Conservation (phyloP, 2,329 filamentous ascomycete species). For the Chrysosporium keratinophilum region DNA sequence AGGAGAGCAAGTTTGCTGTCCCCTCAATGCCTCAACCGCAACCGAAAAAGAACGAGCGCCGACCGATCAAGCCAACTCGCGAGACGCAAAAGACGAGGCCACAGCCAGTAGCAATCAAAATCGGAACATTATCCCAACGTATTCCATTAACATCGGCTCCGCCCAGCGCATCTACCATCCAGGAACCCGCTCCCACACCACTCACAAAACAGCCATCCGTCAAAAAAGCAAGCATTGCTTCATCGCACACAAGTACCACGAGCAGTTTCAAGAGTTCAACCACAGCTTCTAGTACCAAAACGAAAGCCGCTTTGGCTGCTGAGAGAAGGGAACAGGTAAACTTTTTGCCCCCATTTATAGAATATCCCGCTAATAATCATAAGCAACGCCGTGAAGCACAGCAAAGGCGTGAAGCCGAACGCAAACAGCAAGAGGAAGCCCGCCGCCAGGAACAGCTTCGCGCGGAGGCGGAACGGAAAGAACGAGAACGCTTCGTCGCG, state of each 20-base stretch:
- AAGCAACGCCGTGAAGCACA: conserved; percentile 68
- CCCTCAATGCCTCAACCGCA: conserved; percentile 21
- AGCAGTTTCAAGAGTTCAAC: conserved; percentile 55
- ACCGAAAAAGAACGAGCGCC: conserved; percentile 30
- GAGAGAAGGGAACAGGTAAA: conserved; percentile 65
- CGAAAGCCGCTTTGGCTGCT: conserved; percentile 62
- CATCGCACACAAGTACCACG: conserved; percentile 46
- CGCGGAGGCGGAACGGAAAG: conserved; percentile 43
- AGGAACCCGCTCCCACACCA: conserved; percentile 40
- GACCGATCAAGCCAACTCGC: conserved; percentile 36
- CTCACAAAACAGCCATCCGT: conserved; percentile 29
- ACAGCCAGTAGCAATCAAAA: conserved; percentile 40
- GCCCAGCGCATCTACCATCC: conserved; percentile 38
- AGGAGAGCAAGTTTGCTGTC: conserved; percentile 22
- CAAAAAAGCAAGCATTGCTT: conserved; percentile 58
- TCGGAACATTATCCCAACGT: conserved; percentile 40
- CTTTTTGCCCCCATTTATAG: conserved; percentile 7
- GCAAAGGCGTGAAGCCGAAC: conserved; percentile 69
- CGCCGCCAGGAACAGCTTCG: conserved; percentile 52
- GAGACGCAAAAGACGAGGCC: conserved; percentile 39
- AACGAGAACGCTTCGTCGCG: conserved; percentile 38
- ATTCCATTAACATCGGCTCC: conserved; percentile 43
- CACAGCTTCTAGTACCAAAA: conserved; percentile 52
- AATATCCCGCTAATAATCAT: conserved; percentile 4
- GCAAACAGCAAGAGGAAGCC: conserved; percentile 56